Evolutionary conservation across 106 monocot genomes (phyloP).

Genomic region (Dendrobium catenatum): DNA sequence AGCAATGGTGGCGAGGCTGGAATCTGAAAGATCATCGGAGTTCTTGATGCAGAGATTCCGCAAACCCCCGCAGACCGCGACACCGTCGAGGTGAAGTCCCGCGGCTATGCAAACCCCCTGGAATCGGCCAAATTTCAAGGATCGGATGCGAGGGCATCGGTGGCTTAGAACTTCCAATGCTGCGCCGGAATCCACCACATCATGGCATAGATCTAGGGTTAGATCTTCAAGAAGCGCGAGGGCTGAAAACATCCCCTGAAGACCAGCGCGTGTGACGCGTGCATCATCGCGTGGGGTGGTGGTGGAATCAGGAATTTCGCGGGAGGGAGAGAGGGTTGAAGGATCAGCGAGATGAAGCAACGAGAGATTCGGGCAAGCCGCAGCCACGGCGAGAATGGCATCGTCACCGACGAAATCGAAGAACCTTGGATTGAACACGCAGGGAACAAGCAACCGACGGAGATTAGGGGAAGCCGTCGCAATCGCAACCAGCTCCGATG

Average conservation of each 20-base stretch:
- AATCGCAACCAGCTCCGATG: constrained; percentile 38
- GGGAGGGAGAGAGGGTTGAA: constrained; percentile 18
- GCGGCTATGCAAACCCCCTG: constrained; percentile 64
- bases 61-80: constrained; percentile 68
- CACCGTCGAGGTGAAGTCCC: constrained; percentile 78
- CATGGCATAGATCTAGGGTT: constrained; percentile 47
- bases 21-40: constrained; percentile 59
- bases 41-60: constrained; percentile 52
- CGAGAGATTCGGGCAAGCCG: constrained; percentile 43
- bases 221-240: constrained; percentile 62
- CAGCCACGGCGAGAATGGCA: constrained; percentile 37
- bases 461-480: constrained; percentile 51
- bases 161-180: constrained; percentile 50
- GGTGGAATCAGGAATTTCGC: background rate
- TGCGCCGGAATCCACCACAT: constrained; percentile 37
- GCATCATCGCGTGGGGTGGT: constrained; percentile 20
- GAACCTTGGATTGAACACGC: constrained; percentile 73
- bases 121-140: constrained; percentile 50
- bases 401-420: constrained; percentile 58
- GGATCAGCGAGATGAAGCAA: constrained; percentile 62
- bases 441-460: constrained; percentile 35
- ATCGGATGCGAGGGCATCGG: constrained; percentile 37
- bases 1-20: constrained; percentile 49
- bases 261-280: constrained; percentile 34
- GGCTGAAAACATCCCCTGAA: constrained; percentile 31